Base-by-base conservation (phyloP, 345 rosid species). In the Anastatica hierochuntica region DNA sequence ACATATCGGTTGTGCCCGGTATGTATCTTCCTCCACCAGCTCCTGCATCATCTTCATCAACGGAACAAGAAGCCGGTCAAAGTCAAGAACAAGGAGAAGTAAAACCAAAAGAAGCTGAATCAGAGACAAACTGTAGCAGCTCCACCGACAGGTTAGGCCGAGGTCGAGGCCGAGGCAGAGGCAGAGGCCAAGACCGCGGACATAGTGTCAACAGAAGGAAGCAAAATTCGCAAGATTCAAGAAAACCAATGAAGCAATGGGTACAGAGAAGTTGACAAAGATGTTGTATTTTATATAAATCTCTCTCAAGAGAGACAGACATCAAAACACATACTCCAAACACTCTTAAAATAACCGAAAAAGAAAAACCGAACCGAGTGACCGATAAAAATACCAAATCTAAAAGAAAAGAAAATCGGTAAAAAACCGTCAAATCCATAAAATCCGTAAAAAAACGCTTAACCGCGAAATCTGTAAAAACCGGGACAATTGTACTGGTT, bases 1-100 rank as follows among this genome's bases (percentile, higher is more conserved):
- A 68, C 46, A 31, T 77, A 27, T 72, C 70, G 1, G 87, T 86
- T 37, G 63, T 73, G 58, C 90, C 95, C 2, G 90, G 88, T 50
- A 80, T 84, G 84, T 80, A 69, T 76, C 81, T 88, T 66, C 80
- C 83, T 23, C 81, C 42, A 7, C 72, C 79, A 16, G 60, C 62
- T 12, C 53, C 75, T 34, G 19, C 71, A 17, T 29, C 65, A n/a
- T 20, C 59, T 1, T 53, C 68, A 14, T 17, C 62, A 26, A 58
- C 52, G 26, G 2, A 49, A 27, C 61, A 54, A 23, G 83, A 75
- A 66, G 56, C 73, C n/a, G 14, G 64, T 1, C 37, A 40, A 39
- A 49, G 43, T 21, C 67, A 31, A 47, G 73, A 61, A 38, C 73
- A 74, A 49, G 69, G 66, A 41, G 74, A 66, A 69, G 62, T 19